Base-by-base conservation (phyloP, 1,284 basidiomycete genomes). In the Thecaphora thlaspeos region DNA sequence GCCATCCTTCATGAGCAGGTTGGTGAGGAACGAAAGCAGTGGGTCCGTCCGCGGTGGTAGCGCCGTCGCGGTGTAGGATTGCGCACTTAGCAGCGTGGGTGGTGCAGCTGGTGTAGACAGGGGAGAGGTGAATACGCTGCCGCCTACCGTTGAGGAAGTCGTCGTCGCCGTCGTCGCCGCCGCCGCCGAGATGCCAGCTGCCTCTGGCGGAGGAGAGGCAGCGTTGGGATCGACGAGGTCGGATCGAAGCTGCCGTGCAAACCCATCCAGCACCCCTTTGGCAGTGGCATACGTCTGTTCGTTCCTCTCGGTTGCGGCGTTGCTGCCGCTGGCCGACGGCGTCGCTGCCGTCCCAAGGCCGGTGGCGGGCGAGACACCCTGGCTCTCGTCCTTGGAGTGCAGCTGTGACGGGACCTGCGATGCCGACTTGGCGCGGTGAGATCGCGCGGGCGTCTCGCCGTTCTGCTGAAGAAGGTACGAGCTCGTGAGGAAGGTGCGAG, bases 1-100 rank as follows among this genome's bases (percentile, higher is more conserved):
- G 41, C 80, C 80, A 46, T 78, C 75, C 39, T 71, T 70, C 79
- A 80, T 80, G 30, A 80, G 66, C 41, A 80, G 63, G 32, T 78
- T 77, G 43, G 79, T 68, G 40, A 76, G 60, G 28, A 68, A 64
- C 17, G 78, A 63, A n/a, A 80, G 61, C 14, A 69, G 64, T 1
- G 71, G 54, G 41, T 80, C 78, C 22, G 69, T 51, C 21, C 58
- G 46, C 0, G 68, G 61, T 1, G 73, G 73, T 1, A 75, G 55
- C 9, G 60, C 56, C 11, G 54, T 22, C 3, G 59, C 39, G 0
- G 69, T 54, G 46, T 75, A 75, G 14, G 63, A 44, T 26, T 43
- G 51, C 11, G 48, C 26, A 24, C 36, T 28, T 11, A 28, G 26
- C 7, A 11, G 26, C 26, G 26, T 28, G 26, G 26, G 5, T 28